phyloP scores from a whole-genome alignment of 768 basidiomycete genomes.

The Imleria badia region DNA sequence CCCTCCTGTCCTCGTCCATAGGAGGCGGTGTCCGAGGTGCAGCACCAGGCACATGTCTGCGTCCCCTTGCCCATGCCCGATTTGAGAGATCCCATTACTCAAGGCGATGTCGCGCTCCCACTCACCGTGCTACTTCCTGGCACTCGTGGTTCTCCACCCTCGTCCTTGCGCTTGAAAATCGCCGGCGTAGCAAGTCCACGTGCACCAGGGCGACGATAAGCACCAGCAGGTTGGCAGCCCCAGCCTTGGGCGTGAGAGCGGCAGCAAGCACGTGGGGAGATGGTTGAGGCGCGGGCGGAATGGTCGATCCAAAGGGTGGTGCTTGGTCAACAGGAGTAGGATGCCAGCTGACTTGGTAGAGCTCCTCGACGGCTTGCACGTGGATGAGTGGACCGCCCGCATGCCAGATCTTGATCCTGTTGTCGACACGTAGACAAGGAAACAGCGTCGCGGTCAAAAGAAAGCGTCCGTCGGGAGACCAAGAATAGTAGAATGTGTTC shows the following conservation, averaged over 20 bases:
- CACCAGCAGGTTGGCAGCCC: too few relatives aligned
- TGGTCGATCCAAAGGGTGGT: constrained; percentile 61
- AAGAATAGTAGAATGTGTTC: constrained; percentile 92
- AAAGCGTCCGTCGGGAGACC: constrained; percentile 92
- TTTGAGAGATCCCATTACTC: constrained; percentile 37
- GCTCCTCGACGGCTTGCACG: constrained; percentile 77
- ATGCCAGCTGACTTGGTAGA: constrained; percentile 87
- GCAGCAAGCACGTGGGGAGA: constrained; percentile 53
- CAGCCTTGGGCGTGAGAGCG: constrained; percentile 53
- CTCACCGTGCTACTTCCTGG: constrained; percentile 38
- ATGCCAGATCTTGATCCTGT: constrained; percentile 96
- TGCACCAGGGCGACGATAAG: constrained; percentile 93
- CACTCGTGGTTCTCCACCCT: constrained; percentile 64
- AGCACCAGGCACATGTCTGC: constrained; percentile 69
- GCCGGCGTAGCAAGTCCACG: constrained; percentile 85
- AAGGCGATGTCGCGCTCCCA: constrained; percentile 62
- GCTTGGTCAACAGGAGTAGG: too few relatives aligned
- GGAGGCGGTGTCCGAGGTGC: constrained; percentile 50
- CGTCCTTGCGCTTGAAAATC: constrained; percentile 90
- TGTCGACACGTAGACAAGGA: constrained; percentile 93
- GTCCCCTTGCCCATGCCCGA: constrained; percentile 29
- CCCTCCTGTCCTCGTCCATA: constrained; percentile 37
- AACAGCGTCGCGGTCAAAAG: constrained; percentile 95
- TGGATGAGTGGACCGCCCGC: constrained; percentile 85
- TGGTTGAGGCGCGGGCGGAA: constrained; percentile 71